Conservation (phyloP, 1,284 basidiomycete species). For the Boletus semigastroideus region DNA sequence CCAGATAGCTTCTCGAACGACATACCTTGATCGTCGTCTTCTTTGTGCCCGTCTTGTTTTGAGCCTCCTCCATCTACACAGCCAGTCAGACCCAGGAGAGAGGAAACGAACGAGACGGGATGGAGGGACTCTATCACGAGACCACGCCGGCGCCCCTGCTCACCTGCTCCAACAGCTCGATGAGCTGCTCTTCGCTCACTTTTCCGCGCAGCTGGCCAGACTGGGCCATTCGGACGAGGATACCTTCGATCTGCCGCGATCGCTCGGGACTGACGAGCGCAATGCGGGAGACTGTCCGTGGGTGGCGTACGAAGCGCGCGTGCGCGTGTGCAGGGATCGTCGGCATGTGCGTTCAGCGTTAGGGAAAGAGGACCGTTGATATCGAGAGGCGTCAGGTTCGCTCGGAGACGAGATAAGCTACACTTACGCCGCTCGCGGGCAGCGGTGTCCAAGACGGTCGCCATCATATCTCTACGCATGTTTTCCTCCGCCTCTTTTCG, state of each 20-base stretch:
- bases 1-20: constrained; percentile 6
- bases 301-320: no score
- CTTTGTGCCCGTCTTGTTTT: constrained; percentile 51
- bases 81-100: background rate
- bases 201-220: constrained; percentile 86
- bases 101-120: background rate
- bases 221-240: constrained; percentile 90
- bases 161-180: constrained; percentile 92
- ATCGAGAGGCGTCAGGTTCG: background rate
- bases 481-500: constrained; percentile 68
- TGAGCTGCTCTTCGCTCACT: constrained; percentile 87
- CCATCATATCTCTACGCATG: constrained; percentile 78
- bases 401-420: background rate
- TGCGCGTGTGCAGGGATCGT: background rate
- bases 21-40: constrained; percentile 72
- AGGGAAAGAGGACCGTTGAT: background rate
- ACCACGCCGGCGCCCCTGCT: constrained; percentile 12
- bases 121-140: background rate
- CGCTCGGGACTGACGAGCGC: constrained; percentile 89
- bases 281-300: constrained; percentile 77
- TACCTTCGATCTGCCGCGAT: constrained; percentile 82
- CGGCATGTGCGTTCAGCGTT: background rate
- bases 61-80: constrained; percentile 63
- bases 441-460: constrained; percentile 83
- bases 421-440: constrained; percentile 91